These are phyloP conservation scores for Linum usitatissimum DNA, from an alignment of 345 rosid species.

Conservation along the genomic window DNA sequence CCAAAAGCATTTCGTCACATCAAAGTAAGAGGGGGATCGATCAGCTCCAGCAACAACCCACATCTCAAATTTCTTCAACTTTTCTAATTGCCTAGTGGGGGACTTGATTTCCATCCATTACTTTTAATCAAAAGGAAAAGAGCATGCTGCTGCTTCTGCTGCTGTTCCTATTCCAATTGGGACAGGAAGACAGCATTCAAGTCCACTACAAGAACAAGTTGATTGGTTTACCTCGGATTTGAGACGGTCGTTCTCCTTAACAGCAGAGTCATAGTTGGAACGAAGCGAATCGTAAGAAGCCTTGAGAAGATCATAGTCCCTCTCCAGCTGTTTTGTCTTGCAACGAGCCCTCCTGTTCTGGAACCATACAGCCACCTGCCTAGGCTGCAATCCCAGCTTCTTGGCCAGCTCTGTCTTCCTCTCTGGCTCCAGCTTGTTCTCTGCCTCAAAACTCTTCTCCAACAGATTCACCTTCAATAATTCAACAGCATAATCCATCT, in stretches of 20 bases:
- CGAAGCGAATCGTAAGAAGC: constrained; percentile 67
- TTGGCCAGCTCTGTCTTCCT: constrained; percentile 72
- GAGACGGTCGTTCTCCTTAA: constrained; percentile 55
- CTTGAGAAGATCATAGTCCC: constrained; percentile 72
- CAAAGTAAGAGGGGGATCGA: no score
- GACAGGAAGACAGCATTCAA: no score
- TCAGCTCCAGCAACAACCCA: no score
- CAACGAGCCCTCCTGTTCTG: constrained; percentile 95
- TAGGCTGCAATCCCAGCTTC: constrained; percentile 78
- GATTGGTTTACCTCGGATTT: constrained; percentile 48
- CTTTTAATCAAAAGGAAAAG: neutral
- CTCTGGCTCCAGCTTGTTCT: constrained; percentile 96
- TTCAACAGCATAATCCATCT: neutral
- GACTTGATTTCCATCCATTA: neutral
- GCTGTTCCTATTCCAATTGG: neutral
- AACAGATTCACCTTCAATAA: constrained; percentile 47
- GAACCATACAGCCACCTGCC: constrained; percentile 98
- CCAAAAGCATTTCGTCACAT: no score
- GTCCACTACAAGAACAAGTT: neutral
- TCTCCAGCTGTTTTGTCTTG: constrained; percentile 89
- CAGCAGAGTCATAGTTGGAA: constrained; percentile 39
- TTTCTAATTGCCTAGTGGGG: neutral
- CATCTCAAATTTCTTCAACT: neutral
- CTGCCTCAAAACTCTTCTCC: constrained; percentile 90
- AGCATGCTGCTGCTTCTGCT: no score